Evolutionary conservation across 2,329 filamentous ascomycete genomes (phyloP), one percentile per base, ranked within the genome.

Genomic region (Pseudogymnoascus sp.): DNA sequence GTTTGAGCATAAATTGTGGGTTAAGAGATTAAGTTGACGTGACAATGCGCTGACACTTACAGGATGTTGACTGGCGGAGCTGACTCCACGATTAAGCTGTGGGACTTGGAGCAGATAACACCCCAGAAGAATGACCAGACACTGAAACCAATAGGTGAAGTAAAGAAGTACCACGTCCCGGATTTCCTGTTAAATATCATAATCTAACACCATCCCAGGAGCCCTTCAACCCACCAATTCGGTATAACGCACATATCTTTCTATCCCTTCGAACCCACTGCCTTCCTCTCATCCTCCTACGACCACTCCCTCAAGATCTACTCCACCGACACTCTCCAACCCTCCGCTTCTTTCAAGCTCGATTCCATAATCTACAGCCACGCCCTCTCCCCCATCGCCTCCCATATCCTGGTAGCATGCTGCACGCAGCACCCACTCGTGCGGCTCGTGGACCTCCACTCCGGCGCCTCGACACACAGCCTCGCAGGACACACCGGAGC

Each of bases 361-460:
- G 83, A 83, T 60, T 82, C 84, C 3, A 87, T 87, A 33, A 79
- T 91, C 58, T 91, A 91, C 74, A 86, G 88, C 0, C 92, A 96
- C 73, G 85, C 89, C 0, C 81, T 90, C 26, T 96, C 92, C 0
- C 82, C 87, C 43, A 77, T 92, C 63, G 83, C 91, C 62, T 77
- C 84, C 61, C 81, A 92, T 70, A 80, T 96, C 0, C 82, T 96
- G 3, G 89, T 97, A 8, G 92, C 93, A 8, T 94, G 91, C 70
- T 92, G 90, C 0, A 95, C 92, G 0, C 91, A 95, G 66, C 87
- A 94, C 71, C 90, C 91, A 6, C 82, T 89, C 26, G 89, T 96
- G 12, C 86, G 92, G 14, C 83, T 97, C 6, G 85, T 97, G 5
- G 93, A 97, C 72, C 80, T 97, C 35, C 88, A 90, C 61, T 92